Base-by-base conservation (phyloP, 2,329 filamentous ascomycete species). In the Plectosphaerella plurivora region DNA sequence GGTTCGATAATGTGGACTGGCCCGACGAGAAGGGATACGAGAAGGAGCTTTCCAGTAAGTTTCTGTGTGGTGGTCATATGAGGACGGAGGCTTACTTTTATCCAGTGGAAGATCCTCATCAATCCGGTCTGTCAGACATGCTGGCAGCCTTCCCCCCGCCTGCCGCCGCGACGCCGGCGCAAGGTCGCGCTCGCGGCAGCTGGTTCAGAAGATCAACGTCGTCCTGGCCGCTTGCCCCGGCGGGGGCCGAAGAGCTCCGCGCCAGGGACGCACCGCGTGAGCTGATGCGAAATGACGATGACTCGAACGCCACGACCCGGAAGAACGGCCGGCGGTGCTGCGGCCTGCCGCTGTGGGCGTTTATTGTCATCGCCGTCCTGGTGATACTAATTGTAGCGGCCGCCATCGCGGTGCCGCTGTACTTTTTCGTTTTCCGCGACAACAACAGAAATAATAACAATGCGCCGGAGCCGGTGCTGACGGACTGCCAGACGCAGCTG, bases 261-360 rank as follows among this genome's bases (percentile, higher is more conserved):
- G 51, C 37, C 2, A 44, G n/a, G 20, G 48, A 7, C 22, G 48
- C 12, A 12, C 41, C 16, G n/a, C 54, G 28, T 8, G 28, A 33
- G 28, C 28, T 33, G 28, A 33, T 33, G 2, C 50, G 54, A n/a
- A 59, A 59, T 22, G 65, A 65, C 35, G 60, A 63, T 46, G 55
- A 51, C 12, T 56, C 55, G 6, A 53, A 53, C 47, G 61, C 28
- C 28, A 33, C 28, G 7, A 33, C 28, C 28, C 28, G 61, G 48
- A 68, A 66, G 55, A 62, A 60, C 24, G 68, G 76, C 12, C 82
- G 87, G 39, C 82, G 82, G 51, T 95, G 88, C 69, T 99, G 93
- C 63, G 93, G 93, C 15, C 79, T 97, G 60, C 88, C 91, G 3
- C 65, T 88, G 15, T 95, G 90, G 85, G 81, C 80, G 0, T 92